These are phyloP conservation scores for Quercus parvula DNA, from an alignment of 306 rosid species.

Conservation along the genomic window DNA sequence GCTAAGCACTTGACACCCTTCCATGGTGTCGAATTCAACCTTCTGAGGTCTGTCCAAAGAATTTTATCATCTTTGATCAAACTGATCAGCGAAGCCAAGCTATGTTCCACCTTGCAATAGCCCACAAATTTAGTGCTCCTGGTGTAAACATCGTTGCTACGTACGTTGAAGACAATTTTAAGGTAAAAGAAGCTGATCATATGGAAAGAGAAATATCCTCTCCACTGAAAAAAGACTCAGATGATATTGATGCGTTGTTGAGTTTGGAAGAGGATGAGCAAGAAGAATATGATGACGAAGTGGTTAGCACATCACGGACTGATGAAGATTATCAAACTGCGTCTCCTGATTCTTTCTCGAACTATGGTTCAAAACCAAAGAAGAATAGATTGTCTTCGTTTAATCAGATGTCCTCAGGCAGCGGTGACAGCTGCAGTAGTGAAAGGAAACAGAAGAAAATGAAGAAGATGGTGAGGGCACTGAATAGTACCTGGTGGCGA, in stretches of 20 bases:
- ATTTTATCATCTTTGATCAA: conserved; percentile 80
- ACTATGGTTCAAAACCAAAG: conserved; percentile 53
- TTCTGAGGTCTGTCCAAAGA: conserved; percentile 81
- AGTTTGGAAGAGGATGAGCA: conserved; percentile 75
- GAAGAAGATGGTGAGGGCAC: conserved; percentile 76
- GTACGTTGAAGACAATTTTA: conserved; percentile 41
- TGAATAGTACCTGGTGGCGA: conserved; percentile 79
- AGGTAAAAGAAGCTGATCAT: conserved; percentile 26
- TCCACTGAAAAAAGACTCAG: conserved; percentile 63
- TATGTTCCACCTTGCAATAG: conserved; percentile 72
- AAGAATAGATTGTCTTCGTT: conserved; percentile 43
- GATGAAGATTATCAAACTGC: conserved; percentile 43
- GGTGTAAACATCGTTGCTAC: conserved; percentile 45
- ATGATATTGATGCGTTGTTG: conserved; percentile 81
- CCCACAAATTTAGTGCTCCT: conserved; percentile 56
- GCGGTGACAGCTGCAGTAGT: conserved; percentile 29
- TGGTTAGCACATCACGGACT: conserved; percentile 83
- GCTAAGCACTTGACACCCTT: conserved; percentile 53
- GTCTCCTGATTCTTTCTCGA: conserved; percentile 63
- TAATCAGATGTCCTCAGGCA: conserved; percentile 31
- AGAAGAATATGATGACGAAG: conserved; percentile 71
- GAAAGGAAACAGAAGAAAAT: conserved; percentile 60
- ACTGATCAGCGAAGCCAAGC: conserved; percentile 71
- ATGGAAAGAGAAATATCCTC: conserved; percentile 54
- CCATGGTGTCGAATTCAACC: conserved; percentile 69